Conservation (phyloP, 1,284 basidiomycete genomes). For the Boletellus dicymbophilus region DNA sequence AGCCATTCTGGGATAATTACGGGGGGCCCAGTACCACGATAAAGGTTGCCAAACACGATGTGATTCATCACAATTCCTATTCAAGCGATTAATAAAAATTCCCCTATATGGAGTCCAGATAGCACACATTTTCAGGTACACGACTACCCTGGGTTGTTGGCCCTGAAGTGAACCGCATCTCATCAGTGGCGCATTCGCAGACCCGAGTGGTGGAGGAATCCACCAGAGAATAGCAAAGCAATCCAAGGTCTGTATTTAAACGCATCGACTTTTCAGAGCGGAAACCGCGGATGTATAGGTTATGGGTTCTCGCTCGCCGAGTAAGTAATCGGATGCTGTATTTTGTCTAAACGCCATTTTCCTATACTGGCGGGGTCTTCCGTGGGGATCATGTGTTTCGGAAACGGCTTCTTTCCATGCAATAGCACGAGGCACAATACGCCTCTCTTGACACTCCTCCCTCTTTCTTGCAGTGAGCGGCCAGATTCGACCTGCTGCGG, state of each 20-base stretch:
- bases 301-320: slow-evolving; percentile 72
- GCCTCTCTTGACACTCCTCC: slow-evolving; percentile 22
- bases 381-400: slow-evolving; percentile 5
- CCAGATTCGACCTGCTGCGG: not conserved
- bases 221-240: slow-evolving; percentile 40
- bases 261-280: slow-evolving; percentile 65
- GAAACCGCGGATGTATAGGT: slow-evolving; percentile 69
- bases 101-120: slow-evolving; percentile 69
- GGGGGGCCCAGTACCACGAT: slow-evolving; percentile 36
- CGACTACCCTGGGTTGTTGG: slow-evolving; percentile 17
- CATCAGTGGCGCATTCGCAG: slow-evolving; percentile 36
- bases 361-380: not conserved
- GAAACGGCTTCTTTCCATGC: slow-evolving; percentile 1
- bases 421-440: slow-evolving; percentile 11
- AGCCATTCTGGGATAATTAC: slow-evolving; percentile 33
- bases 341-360: not conserved
- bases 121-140: slow-evolving; percentile 62
- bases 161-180: slow-evolving; percentile 16
- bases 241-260: slow-evolving; percentile 67
- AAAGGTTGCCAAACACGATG: slow-evolving; percentile 54
- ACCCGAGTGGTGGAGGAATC: slow-evolving; percentile 60
- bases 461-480: not conserved
- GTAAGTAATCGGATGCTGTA: slow-evolving; percentile 41
- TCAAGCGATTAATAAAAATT: slow-evolving; percentile 61
- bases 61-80: slow-evolving; percentile 65